phyloP scores from a whole-genome alignment of 2,329 filamentous ascomycete genomes.

The Dactylellina parvicollis region DNA sequence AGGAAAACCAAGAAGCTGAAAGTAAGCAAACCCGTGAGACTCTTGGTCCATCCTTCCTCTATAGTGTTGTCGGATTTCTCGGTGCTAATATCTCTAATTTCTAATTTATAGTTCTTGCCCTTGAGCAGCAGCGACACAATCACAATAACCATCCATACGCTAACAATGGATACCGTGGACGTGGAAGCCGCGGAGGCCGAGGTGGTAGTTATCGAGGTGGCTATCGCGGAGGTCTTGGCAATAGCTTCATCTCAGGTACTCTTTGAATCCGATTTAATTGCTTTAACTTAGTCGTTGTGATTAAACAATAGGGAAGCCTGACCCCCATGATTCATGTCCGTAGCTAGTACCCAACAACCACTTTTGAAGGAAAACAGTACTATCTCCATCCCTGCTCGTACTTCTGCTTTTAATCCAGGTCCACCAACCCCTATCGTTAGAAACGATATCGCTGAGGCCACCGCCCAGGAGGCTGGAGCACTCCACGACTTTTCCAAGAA shows the following conservation, averaged over 20 bases:
- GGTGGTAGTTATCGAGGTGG: constrained; percentile 30
- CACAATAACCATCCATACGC: constrained; percentile 21
- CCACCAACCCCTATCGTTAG: constrained; percentile 44
- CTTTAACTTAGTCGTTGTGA: neutral
- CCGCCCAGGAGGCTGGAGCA: constrained; percentile 26
- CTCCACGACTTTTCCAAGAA: constrained; percentile 36
- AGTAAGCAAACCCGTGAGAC: constrained; percentile 5
- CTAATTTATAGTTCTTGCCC: too few relatives aligned
- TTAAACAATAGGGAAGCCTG: neutral
- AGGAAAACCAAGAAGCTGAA: constrained; percentile 50
- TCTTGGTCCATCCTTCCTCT: too few relatives aligned
- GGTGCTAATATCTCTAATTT: too few relatives aligned
- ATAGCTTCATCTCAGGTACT: constrained; percentile 36
- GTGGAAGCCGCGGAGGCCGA: constrained; percentile 31
- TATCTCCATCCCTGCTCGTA: constrained; percentile 14
- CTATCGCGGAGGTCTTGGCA: constrained; percentile 23
- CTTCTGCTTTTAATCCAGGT: constrained; percentile 13
- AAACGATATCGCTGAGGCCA: constrained; percentile 32
- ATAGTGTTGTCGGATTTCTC: too few relatives aligned
- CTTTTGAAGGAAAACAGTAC: constrained; percentile 29
- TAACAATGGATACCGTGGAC: constrained; percentile 35
- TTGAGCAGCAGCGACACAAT: constrained; percentile 31
- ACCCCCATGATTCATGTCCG: neutral
- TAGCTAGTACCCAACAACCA: constrained; percentile 39
- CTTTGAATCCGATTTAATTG: neutral